phyloP scores from a whole-genome alignment of 164 flowering plant species.

The Houttuynia cordata region DNA sequence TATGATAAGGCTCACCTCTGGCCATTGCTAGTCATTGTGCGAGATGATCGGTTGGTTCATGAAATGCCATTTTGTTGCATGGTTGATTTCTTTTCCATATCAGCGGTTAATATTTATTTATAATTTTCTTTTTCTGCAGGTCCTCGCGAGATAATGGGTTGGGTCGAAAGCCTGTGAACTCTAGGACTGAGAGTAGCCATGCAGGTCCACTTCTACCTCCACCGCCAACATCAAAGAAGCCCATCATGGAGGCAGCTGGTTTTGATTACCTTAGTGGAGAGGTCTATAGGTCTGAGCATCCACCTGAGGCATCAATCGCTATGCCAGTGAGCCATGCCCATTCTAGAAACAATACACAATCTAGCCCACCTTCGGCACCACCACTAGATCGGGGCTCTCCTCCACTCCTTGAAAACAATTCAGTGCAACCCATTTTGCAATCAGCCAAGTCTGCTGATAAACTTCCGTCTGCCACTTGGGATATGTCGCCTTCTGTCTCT shows the following conservation, averaged over 20 bases:
- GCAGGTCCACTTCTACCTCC: constrained; percentile 67
- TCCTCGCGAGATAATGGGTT: constrained; percentile 43
- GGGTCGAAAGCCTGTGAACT: constrained; percentile 25
- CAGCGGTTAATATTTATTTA: too few relatives aligned
- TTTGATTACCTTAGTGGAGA: constrained; percentile 92
- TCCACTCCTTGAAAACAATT: constrained; percentile 10
- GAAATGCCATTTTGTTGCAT: too few relatives aligned
- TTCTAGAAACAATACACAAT: constrained; percentile 12
- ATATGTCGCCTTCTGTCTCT: constrained; percentile 20
- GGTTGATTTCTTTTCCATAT: too few relatives aligned
- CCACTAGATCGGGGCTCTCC: not conserved
- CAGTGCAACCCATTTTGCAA: constrained; percentile 23
- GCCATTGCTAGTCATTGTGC: too few relatives aligned
- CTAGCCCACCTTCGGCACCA: constrained; percentile 6
- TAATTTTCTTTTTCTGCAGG: constrained; percentile 23
- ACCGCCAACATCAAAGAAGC: constrained; percentile 53
- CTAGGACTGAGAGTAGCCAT: constrained; percentile 18
- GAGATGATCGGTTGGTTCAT: too few relatives aligned
- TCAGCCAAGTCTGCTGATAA: constrained; percentile 27
- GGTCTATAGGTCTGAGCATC: constrained; percentile 31
- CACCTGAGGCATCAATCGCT: constrained; percentile 16
- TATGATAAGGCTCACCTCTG: too few relatives aligned
- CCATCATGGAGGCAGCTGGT: constrained; percentile 23
- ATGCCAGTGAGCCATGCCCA: constrained; percentile 15
- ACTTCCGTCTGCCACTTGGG: constrained; percentile 52